Base-by-base conservation (phyloP, 257 asterid genomes). In the Solanum dulcamara region DNA sequence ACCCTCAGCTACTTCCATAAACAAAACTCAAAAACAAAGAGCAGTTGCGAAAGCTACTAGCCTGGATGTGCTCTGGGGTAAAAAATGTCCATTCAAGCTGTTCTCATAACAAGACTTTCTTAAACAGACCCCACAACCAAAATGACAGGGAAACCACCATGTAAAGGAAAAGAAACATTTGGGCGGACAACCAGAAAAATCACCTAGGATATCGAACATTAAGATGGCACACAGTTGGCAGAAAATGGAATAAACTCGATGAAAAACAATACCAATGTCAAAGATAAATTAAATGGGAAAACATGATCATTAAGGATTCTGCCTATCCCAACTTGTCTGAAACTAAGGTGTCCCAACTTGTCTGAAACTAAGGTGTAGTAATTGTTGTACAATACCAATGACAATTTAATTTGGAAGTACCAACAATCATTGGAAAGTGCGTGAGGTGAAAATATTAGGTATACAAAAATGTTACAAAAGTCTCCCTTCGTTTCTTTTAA, bases 41-140 rank as follows among this genome's bases (percentile, higher is more conserved):
- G 80, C 82, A 70, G 79, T 64, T 57, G 28, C 37, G 24, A 64
- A 88, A 6, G 86, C 91, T 91, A 92, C 97, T 83, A 91, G 92
- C 90, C 90, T 80, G 86, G 88, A 72, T 86, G 86, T 68, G 86
- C 92, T 84, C 89, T 89, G 87, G 50, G 87, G 50, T 37, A 28
- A 90, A 12, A 10, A 10, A 24, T 17, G 32, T 24, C 14, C 33
- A 70, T 22, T 22, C 17, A 35, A 35, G 48, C 2, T 2, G 48
- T 70, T 70, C 9, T 70, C 80, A 10, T 70, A 20, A 70, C 42
- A 67, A 32, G 17, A 20, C 80, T 20, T 37, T 37, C 50, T 70
- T 38, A 70, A 70, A 37, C 18, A 20, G 10, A 70, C 8, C 48
- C 46, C 79, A 38, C 18, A 11, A 40, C 17, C 35, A 24, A 72